These are phyloP conservation scores for Phytophthora melonis DNA, from an alignment of 352 stramenopile genomes.

Conservation along the genomic window DNA sequence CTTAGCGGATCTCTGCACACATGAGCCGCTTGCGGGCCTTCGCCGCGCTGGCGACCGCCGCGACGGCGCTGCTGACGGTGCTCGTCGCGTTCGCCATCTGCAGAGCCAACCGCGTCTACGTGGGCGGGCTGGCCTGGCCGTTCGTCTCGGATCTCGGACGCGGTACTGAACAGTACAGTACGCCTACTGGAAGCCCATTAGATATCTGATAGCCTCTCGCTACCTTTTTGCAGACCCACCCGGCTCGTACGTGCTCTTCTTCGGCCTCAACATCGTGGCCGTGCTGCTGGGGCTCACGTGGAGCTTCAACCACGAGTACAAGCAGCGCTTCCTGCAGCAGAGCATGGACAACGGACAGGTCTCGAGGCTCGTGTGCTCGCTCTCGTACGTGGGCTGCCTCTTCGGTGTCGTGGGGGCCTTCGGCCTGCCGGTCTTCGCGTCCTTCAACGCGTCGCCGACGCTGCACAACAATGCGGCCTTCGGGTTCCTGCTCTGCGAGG, in stretches of 20 bases:
- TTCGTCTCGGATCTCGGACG: constrained; percentile 69
- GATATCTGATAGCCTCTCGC: too few relatives aligned
- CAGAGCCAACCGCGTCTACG: constrained; percentile 48
- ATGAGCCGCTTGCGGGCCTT: constrained; percentile 40
- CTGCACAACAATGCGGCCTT: constrained; percentile 57
- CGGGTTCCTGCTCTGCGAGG: constrained; percentile 58
- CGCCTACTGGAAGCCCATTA: too few relatives aligned
- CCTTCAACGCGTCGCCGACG: constrained; percentile 42
- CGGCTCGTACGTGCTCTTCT: constrained; percentile 59
- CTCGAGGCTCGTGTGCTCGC: constrained; percentile 29
- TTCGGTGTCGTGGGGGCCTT: constrained; percentile 52
- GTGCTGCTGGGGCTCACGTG: constrained; percentile 60
- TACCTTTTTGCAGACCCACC: constrained; percentile 46
- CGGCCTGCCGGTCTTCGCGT: constrained; percentile 54
- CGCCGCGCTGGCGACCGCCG: constrained; percentile 28
- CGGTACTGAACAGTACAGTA: constrained; percentile 32
- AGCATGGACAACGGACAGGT: constrained; percentile 49
- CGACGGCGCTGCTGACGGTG: constrained; percentile 41
- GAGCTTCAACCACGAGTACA: constrained; percentile 71
- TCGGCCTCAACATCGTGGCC: constrained; percentile 55
- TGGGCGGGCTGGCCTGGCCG: constrained; percentile 61
- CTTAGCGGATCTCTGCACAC: background rate
- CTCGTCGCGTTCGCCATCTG: constrained; percentile 43
- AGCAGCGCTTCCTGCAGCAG: constrained; percentile 51
- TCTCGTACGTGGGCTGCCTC: constrained; percentile 52